Base-by-base conservation (phyloP, 2,329 filamentous ascomycete species). In the Ophiocordyceps unilateralis region DNA sequence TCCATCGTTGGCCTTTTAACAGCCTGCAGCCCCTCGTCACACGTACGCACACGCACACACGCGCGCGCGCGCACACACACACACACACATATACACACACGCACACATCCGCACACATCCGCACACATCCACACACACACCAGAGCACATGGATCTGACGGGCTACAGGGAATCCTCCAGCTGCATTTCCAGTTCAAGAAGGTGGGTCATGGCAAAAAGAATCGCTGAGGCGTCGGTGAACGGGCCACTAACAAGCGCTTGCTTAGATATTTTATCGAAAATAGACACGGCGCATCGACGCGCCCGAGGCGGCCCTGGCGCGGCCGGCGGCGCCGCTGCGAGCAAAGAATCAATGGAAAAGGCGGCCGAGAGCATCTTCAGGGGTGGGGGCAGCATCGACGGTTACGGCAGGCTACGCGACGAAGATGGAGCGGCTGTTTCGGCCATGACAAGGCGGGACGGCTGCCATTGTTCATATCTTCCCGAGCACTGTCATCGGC, bases 161-260 rank as follows among this genome's bases (percentile, higher is more conserved):
- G 19, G 22, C 39, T 24, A 8, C 37, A 50, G 49, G 49, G 49
- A 7, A 94, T 96, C 53, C 67, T 98, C 45, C 88, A 95, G 64
- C 74, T 98, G 45, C 89, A 96, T 60, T 98, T 98, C 60, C 88
- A 95, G 61, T 95, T 96, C 70, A 98, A 96, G 63, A 93, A 94
- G 77, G 87, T 93, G 32, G 9, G 38, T 8, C 19, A 12, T 26
- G 8, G 10, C 17, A 22, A 38, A 8, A 8, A 38, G 36, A 38
- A 38, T 22, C 20, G 17, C 17, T n/a, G 37, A n/a, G 22, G n/a
- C 24, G 26, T 6, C 20, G 8, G 6, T 8, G 38, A 40, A 40
- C 15, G 21, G 23, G 6, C 21, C 19, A 24, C 20, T 24, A 24
- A 26, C 23, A 9, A 26, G 10, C 21, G 20, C 6, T 14, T n/a